phyloP scores from a whole-genome alignment of 2,329 filamentous ascomycete species.

The Acrodontium crateriforme region DNA sequence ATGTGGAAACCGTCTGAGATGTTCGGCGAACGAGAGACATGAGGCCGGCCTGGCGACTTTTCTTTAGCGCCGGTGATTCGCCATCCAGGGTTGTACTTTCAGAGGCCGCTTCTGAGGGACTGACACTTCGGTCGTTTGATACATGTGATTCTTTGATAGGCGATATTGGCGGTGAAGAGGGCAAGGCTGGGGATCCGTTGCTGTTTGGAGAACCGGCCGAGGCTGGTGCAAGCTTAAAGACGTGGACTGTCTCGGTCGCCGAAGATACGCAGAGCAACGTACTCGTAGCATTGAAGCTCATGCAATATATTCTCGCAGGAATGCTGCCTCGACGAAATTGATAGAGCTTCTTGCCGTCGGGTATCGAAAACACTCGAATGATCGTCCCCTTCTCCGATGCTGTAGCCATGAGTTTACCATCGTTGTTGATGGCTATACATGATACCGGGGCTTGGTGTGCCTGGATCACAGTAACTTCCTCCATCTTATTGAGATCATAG shows the following conservation, averaged over 20 bases:
- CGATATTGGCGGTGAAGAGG: conserved; percentile 15
- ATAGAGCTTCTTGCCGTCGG: conserved; percentile 81
- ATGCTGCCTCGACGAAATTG: conserved; percentile 94
- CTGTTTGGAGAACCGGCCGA: conserved; percentile 8
- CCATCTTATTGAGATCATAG: conserved; percentile 77
- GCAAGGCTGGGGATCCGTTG: conserved; percentile 8
- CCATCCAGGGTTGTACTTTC: conserved; percentile 24
- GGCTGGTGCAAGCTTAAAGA: conserved; percentile 62
- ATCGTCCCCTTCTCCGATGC: conserved; percentile 97
- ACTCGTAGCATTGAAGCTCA: conserved; percentile 94
- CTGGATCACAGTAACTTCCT: conserved; percentile 90
- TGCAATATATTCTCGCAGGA: conserved; percentile 90
- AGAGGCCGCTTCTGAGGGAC: conserved; percentile 18
- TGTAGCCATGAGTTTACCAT: conserved; percentile 82
- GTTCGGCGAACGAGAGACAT: conserved; percentile 86
- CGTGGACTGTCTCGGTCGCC: conserved; percentile 89
- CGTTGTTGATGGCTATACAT: conserved; percentile 80
- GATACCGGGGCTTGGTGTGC: conserved; percentile 86
- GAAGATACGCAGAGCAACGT: conserved; percentile 92
- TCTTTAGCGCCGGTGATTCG: conserved; percentile 19
- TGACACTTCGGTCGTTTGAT: conserved; percentile 27
- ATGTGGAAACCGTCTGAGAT: conserved; percentile 82
- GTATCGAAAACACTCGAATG: conserved; percentile 87
- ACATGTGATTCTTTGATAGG: conserved; percentile 12
- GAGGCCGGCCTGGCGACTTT: conserved; percentile 55